Evolutionary conservation across 768 basidiomycete genomes (phyloP), one percentile per base, ranked within the genome.

Genomic region (Lyophyllum atratum): DNA sequence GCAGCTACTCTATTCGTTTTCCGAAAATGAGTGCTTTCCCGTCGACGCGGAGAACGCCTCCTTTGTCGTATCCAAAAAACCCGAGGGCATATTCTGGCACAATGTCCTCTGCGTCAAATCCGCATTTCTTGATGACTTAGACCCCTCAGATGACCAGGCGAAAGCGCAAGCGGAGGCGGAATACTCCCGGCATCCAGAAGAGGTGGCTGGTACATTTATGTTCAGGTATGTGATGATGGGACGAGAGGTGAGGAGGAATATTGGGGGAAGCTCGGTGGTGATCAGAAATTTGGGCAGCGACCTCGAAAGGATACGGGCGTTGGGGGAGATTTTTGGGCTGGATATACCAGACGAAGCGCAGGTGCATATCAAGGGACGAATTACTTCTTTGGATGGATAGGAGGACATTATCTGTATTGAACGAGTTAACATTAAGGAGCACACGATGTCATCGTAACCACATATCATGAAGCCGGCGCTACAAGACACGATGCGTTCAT

Each of bases 311-410:
- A 67, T 72, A 22, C 61, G 54, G 54, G 63, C 63, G 4, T 49
- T 72, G 48, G 56, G 66, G 25, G 70, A 68, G 33, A 48, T 67
- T 11, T 73, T 72, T 58, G 64, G 65, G 22, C 52, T 73, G 21
- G 52, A 64, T 34, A 55, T 73, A n/a, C 43, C 53, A 15, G 67
- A 65, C 21, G 58, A 60, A n/a, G 68, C 58, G 44, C 57, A 50
- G 21, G 46, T 26, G 2, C 58, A 67, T 59, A 70, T 73, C 34
- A 26, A 48, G 59, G 71, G 69, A 25, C 37, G 70, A 29, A 29
- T 17, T 7, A 34, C 68, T n/a, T 65, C 68, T n/a, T 45, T 71
- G 44, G 39, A 56, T 34, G 48, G 28, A 10, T 21, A 33, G 6
- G 48, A 49, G 10, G 19, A n/a, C 19, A 25, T 47, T 25, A 22